Conservation (phyloP, 1,284 basidiomycete genomes). For the Caloboletus firmus region DNA sequence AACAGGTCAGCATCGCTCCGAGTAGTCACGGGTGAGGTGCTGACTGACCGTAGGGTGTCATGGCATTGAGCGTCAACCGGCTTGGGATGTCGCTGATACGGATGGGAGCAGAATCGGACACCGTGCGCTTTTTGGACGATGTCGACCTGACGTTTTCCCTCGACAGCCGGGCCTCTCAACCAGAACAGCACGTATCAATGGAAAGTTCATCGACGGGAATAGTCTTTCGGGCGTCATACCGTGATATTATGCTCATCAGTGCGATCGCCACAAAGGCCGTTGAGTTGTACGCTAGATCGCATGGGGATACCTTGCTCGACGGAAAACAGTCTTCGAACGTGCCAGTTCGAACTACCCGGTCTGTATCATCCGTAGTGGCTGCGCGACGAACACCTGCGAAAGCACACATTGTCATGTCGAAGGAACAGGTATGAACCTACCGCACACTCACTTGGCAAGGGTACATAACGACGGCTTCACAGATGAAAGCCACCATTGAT, state of each 20-base stretch:
- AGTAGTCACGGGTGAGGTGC: conserved; percentile 3
- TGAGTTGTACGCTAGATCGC: conserved; percentile 48
- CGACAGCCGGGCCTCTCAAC: conserved; percentile 76
- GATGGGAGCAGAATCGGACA: conserved; percentile 86
- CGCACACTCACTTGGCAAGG: not conserved
- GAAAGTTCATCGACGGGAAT: conserved; percentile 84
- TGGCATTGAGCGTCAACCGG: conserved; percentile 80
- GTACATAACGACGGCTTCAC: conserved; percentile 2
- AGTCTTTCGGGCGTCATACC: conserved; percentile 89
- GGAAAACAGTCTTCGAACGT: conserved; percentile 9
- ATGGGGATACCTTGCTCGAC: conserved; percentile 17
- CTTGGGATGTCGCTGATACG: conserved; percentile 93
- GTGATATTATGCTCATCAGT: conserved; percentile 89
- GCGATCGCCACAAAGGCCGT: conserved; percentile 89
- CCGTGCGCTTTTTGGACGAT: conserved; percentile 91
- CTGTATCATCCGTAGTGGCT: conserved; percentile 13
- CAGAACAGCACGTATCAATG: conserved; percentile 80
- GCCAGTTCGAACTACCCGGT: conserved; percentile 1
- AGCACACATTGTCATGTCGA: conserved; percentile 70
- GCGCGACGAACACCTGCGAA: conserved; percentile 45
- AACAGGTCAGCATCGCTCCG: conserved; percentile 61
- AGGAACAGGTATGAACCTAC: conserved; percentile 63
- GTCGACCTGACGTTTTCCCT: conserved; percentile 87
- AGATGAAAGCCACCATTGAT: conserved; percentile 84
- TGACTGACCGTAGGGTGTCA: conserved; percentile 58